phyloP scores from a whole-genome alignment of 2,329 filamentous ascomycete genomes.

The Fusarium domesticum region DNA sequence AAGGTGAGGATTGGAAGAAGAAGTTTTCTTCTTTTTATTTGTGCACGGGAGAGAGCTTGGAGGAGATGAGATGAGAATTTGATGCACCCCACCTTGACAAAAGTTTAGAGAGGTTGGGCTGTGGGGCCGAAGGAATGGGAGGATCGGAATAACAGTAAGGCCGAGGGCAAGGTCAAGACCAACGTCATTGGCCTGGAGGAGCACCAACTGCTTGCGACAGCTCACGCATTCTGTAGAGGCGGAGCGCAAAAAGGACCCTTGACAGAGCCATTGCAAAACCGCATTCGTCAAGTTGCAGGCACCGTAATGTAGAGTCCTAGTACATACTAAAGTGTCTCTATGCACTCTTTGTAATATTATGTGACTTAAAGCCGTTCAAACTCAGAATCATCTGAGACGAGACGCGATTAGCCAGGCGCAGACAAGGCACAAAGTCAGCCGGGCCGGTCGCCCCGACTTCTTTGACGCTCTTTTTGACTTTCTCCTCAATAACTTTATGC shows the following conservation, averaged over 20 bases:
- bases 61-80: conserved; percentile 33
- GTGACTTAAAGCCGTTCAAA: too few relatives aligned
- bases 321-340: too few relatives aligned
- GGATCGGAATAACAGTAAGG: conserved; percentile 13
- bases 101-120: conserved; percentile 27
- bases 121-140: conserved; percentile 12
- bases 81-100: conserved; percentile 26
- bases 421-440: conserved; percentile 6
- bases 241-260: neutral
- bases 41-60: conserved; percentile 22
- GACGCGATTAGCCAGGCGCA: too few relatives aligned
- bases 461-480: too few relatives aligned
- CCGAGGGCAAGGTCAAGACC: conserved; percentile 9
- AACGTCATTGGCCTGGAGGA: conserved; percentile 27
- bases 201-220: neutral
- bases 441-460: conserved; percentile 14
- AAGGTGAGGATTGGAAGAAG: conserved; percentile 12
- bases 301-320: neutral
- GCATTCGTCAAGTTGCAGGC: neutral
- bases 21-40: conserved; percentile 26
- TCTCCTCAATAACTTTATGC: conserved; percentile 10
- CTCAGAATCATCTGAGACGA: too few relatives aligned
- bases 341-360: too few relatives aligned
- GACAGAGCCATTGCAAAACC: neutral
- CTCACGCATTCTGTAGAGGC: neutral